Evolutionary conservation across 352 stramenopile species (phyloP).

Genomic region (Chrysophaeum taylorii): DNA sequence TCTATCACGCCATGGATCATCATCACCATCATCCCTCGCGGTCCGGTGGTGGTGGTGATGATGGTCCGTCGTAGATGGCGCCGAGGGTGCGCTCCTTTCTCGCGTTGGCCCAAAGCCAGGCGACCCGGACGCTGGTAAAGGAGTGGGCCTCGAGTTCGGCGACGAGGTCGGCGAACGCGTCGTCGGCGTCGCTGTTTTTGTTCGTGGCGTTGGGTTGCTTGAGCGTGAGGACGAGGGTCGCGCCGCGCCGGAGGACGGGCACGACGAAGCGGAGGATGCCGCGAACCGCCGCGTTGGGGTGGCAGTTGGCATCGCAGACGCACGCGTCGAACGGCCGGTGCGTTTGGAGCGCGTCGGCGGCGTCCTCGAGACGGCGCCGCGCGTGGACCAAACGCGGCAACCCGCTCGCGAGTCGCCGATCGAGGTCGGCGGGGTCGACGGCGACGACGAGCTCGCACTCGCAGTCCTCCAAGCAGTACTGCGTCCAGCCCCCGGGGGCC

Average conservation of each 20-base stretch:
- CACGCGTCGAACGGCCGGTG: background rate
- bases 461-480: background rate
- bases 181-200: background rate
- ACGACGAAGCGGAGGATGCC: background rate
- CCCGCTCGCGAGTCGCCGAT: background rate
- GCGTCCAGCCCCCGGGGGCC: background rate
- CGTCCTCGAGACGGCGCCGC: background rate
- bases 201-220: background rate
- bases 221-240: conserved; percentile 2
- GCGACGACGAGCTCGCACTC: background rate
- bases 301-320: conserved; percentile 8
- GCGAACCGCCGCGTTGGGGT: background rate
- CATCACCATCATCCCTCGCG: background rate
- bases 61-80: background rate
- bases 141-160: background rate
- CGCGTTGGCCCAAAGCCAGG: conserved; percentile 13
- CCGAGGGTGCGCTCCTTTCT: background rate
- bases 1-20: background rate
- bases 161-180: background rate
- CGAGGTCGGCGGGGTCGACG: background rate
- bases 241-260: background rate
- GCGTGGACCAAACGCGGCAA: background rate
- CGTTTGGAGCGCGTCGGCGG: background rate
- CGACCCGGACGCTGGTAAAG: too few relatives aligned
- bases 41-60: too few relatives aligned